Evolutionary conservation across 345 rosid genomes (phyloP).

Genomic region (Ceriops tagal): DNA sequence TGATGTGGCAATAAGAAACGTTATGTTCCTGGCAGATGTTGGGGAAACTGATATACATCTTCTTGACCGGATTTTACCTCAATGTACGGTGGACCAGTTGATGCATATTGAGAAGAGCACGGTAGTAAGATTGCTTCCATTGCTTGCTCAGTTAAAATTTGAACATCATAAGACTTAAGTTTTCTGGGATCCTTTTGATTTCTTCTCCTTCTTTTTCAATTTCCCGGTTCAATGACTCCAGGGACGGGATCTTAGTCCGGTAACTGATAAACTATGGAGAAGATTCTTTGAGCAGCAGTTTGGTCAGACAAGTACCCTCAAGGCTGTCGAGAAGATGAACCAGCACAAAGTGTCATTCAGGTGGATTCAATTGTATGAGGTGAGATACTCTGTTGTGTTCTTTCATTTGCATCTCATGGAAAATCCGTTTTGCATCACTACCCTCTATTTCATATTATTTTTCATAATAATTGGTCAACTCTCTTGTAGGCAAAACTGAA

Average conservation of each 20-base stretch:
- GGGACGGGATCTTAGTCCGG: constrained; percentile 79
- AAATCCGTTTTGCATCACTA: background rate
- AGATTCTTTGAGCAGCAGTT: constrained; percentile 56
- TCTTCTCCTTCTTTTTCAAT: background rate
- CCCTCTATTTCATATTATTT: background rate
- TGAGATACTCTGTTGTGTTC: constrained; percentile 8
- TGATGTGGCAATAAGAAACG: constrained; percentile 46
- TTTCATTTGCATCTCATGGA: background rate
- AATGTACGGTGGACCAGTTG: constrained; percentile 74
- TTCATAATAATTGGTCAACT: background rate
- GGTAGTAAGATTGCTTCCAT: constrained; percentile 34
- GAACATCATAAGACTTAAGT: background rate
- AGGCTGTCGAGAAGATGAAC: constrained; percentile 60
- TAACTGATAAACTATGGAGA: constrained; percentile 79
- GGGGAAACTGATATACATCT: constrained; percentile 76
- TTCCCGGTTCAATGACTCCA: constrained; percentile 21
- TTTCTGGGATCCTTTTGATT: background rate
- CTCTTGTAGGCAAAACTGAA: constrained; percentile 57
- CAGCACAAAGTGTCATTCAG: constrained; percentile 42
- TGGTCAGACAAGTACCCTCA: constrained; percentile 36
- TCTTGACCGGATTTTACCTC: constrained; percentile 63
- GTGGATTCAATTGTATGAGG: constrained; percentile 76
- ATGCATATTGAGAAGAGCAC: constrained; percentile 66
- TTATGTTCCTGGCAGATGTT: constrained; percentile 77
- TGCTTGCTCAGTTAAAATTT: background rate